Evolutionary conservation across 2,329 filamentous ascomycete species (phyloP), one percentile per base, ranked within the genome.

Genomic region (Iodosphaeria phyllophila): DNA sequence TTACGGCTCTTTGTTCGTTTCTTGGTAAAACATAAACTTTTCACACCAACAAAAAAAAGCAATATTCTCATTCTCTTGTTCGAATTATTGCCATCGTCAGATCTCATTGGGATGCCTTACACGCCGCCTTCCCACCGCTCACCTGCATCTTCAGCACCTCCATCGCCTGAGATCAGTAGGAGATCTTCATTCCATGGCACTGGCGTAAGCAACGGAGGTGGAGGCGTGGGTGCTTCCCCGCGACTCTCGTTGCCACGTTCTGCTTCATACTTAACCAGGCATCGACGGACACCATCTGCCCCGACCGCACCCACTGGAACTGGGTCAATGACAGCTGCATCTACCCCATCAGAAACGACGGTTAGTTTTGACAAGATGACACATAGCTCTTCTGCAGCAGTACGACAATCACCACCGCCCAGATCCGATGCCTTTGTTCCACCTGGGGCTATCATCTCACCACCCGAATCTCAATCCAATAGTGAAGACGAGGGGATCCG

Each of bases 51-150:
- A n/a, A n/a, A n/a, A n/a, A n/a, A n/a, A n/a, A n/a, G n/a, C n/a
- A n/a, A n/a, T n/a, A n/a, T n/a, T n/a, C n/a, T n/a, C n/a, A n/a
- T n/a, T n/a, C n/a, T n/a, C n/a, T n/a, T n/a, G n/a, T n/a, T n/a
- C n/a, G n/a, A n/a, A n/a, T n/a, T n/a, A n/a, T n/a, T n/a, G n/a
- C n/a, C n/a, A n/a, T n/a, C n/a, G n/a, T n/a, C n/a, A n/a, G n/a
- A n/a, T n/a, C n/a, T n/a, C n/a, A n/a, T n/a, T n/a, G 57, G 64
- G 57, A 89, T 89, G 79, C 79, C 79, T 69, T 89, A 89, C 59
- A 89, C 79, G 51, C 78, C 79, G 32, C 79, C 79, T 34, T 68
- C 73, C 40, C 65, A 67, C 44, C 56, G 61, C 44, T 73, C 69
- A 32, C 67, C 69, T 42, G 57, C 67, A 37, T 58, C 63, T 32